Percentiles rank a stretch among this genome's conserved stretches.
phyloP scores from a whole-genome alignment of 768 basidiomycete genomes.

The Amyloporia xantha region DNA sequence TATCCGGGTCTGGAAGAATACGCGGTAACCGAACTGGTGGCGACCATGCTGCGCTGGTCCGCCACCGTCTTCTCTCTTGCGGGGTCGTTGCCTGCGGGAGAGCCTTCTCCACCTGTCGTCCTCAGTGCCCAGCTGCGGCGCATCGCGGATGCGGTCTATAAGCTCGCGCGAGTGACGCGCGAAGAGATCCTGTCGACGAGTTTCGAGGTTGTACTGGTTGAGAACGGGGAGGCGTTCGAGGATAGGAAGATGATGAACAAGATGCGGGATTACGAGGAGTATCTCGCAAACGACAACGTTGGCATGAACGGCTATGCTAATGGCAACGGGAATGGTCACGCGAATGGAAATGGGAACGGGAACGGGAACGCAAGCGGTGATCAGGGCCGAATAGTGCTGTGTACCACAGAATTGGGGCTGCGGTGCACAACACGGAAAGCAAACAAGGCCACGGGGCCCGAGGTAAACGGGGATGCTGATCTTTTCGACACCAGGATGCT shows the following conservation, averaged over 20 bases:
- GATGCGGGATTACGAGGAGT: conserved; percentile 48
- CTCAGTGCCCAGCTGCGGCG: conserved; percentile 56
- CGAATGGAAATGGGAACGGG: conserved; percentile 2
- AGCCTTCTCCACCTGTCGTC: conserved; percentile 26
- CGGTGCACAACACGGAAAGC: conserved; percentile 51
- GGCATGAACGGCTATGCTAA: conserved; percentile 4
- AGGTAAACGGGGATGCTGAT: conserved; percentile 30
- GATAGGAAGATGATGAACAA: conserved; percentile 49
- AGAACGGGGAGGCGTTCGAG: conserved; percentile 46
- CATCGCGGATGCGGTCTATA: conserved; percentile 57
- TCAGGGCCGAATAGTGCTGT: conserved; percentile 36
- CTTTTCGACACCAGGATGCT: conserved; percentile 51
- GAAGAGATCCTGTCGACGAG: conserved; percentile 76
- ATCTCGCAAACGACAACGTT: conserved; percentile 10
- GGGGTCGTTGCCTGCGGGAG: conserved; percentile 41
- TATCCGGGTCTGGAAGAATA: conserved; percentile 63
- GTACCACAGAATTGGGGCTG: conserved; percentile 68
- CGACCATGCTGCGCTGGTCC: conserved; percentile 68
- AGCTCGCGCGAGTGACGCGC: conserved; percentile 54
- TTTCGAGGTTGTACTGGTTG: conserved; percentile 63
- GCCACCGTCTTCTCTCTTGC: conserved; percentile 61
- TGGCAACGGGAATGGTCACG: conserved; percentile 8
- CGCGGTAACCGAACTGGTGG: conserved; percentile 64
- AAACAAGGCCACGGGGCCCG: conserved; percentile 11
- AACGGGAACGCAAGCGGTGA: conserved; percentile 10